A percentile compares a stretch with the other conserved stretches of the same genome.
These are phyloP conservation scores for Diplodia corticola DNA, from an alignment of 2,329 filamentous ascomycete genomes.

Conservation along the genomic window DNA sequence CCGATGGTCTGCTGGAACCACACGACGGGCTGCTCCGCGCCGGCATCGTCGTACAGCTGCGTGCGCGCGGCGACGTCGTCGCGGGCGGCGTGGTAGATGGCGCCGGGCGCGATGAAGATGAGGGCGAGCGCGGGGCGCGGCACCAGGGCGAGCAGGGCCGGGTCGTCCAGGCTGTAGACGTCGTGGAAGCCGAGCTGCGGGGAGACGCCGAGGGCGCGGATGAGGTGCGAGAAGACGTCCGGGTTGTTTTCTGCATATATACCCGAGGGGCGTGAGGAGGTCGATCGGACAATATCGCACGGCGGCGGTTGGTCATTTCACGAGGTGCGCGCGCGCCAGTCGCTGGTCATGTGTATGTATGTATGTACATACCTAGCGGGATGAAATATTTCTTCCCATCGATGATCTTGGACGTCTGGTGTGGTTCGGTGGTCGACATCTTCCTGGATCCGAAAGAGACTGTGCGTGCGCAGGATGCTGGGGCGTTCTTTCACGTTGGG, in stretches of 20 bases:
- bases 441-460: not conserved
- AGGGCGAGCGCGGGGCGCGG: constrained; percentile 86
- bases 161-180: constrained; percentile 86
- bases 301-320: too few relatives aligned
- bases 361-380: not conserved
- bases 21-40: constrained; percentile 69
- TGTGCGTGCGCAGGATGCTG: not conserved
- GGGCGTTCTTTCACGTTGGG: not conserved
- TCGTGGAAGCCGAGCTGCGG: constrained; percentile 77
- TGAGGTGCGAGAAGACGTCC: constrained; percentile 79
- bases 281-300: too few relatives aligned
- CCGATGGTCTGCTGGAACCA: constrained; percentile 97
- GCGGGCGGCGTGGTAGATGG: constrained; percentile 76
- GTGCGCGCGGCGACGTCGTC: constrained; percentile 68
- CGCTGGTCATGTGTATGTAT: too few relatives aligned
- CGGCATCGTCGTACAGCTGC: constrained; percentile 66
- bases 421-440: not conserved
- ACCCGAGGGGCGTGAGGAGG: not conserved
- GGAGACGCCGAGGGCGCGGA: constrained; percentile 83
- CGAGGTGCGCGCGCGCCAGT: not conserved
- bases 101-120: constrained; percentile 88
- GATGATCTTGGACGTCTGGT: not conserved
- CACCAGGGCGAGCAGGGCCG: constrained; percentile 79
- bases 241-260: constrained; percentile 69
- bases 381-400: not conserved